phyloP scores from a whole-genome alignment of 2,329 filamentous ascomycete species.

The Magnaporthiopsis incrustans region DNA sequence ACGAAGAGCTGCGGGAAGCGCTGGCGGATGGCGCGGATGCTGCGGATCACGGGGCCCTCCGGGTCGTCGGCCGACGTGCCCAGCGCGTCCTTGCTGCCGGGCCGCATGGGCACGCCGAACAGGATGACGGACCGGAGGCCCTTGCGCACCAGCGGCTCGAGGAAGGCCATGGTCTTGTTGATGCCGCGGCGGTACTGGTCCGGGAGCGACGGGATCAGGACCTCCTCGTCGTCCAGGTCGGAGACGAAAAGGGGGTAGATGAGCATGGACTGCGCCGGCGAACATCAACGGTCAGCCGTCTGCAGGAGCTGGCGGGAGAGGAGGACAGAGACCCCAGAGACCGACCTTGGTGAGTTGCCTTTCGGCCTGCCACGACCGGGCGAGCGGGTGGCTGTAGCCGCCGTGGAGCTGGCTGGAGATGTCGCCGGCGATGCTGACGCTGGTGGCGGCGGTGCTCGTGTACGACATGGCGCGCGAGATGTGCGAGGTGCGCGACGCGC shows the following conservation, averaged over 20 bases:
- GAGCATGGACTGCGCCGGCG: conserved; percentile 70
- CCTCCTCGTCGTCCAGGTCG: conserved; percentile 88
- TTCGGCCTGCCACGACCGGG: conserved; percentile 75
- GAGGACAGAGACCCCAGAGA: background rate
- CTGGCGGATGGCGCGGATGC: conserved; percentile 75
- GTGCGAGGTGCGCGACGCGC: conserved; percentile 51
- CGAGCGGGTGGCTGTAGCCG: conserved; percentile 73
- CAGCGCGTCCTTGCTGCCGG: conserved; percentile 78
- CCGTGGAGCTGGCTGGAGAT: conserved; percentile 79
- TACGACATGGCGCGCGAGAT: conserved; percentile 58
- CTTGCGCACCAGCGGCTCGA: conserved; percentile 80
- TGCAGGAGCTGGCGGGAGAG: background rate
- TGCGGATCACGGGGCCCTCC: conserved; percentile 80
- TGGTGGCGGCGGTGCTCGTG: conserved; percentile 57
- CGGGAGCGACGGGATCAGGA: conserved; percentile 80
- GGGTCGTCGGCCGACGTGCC: conserved; percentile 92
- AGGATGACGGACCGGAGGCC: conserved; percentile 89
- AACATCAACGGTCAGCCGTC: background rate
- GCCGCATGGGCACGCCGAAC: conserved; percentile 82
- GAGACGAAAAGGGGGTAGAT: conserved; percentile 97
- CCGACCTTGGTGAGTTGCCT: conserved; percentile 75
- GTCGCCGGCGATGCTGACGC: conserved; percentile 63
- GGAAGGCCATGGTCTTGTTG: conserved; percentile 76
- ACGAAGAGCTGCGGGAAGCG: conserved; percentile 89
- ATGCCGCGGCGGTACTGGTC: conserved; percentile 83